Evolutionary conservation across 2,329 filamentous ascomycete genomes (phyloP).

Genomic region (Cytospora schulzeri): DNA sequence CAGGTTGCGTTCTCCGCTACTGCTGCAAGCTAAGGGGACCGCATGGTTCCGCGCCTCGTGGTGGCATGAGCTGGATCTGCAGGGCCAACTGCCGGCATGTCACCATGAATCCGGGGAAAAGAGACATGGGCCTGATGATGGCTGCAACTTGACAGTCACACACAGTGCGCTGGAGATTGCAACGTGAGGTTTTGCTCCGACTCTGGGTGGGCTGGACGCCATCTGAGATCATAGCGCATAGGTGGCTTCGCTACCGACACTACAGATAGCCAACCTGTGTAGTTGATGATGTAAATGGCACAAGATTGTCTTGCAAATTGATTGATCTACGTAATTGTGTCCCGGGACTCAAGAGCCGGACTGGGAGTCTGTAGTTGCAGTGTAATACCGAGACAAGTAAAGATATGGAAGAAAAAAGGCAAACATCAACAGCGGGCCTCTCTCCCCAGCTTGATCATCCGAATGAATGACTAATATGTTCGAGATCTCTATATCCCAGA

Average conservation of each 20-base stretch:
- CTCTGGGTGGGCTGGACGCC: neutral
- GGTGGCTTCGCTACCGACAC: too few species aligned
- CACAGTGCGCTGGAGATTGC: neutral
- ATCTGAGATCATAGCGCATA: neutral
- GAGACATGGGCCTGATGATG: neutral
- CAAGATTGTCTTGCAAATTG: too few species aligned
- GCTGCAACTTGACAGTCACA: conserved; percentile 10
- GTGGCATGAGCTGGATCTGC: conserved; percentile 13
- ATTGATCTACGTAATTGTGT: too few species aligned
- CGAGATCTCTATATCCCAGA: neutral
- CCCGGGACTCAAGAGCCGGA: too few species aligned
- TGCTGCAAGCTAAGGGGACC: conserved; percentile 18
- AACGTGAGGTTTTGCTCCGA: neutral
- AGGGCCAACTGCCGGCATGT: conserved; percentile 15
- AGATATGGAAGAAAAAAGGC: too few species aligned
- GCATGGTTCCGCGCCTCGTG: conserved; percentile 2
- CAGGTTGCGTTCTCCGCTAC: neutral
- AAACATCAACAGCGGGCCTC: too few species aligned
- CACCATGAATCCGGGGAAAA: conserved; percentile 9
- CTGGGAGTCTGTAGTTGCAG: too few species aligned
- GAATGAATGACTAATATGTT: neutral
- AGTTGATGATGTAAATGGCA: too few species aligned
- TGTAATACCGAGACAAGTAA: too few species aligned
- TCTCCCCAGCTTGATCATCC: too few species aligned
- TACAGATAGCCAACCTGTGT: too few species aligned